Base-by-base conservation (phyloP, 768 basidiomycete genomes). In the Tubosaeta brunneosetosa region DNA sequence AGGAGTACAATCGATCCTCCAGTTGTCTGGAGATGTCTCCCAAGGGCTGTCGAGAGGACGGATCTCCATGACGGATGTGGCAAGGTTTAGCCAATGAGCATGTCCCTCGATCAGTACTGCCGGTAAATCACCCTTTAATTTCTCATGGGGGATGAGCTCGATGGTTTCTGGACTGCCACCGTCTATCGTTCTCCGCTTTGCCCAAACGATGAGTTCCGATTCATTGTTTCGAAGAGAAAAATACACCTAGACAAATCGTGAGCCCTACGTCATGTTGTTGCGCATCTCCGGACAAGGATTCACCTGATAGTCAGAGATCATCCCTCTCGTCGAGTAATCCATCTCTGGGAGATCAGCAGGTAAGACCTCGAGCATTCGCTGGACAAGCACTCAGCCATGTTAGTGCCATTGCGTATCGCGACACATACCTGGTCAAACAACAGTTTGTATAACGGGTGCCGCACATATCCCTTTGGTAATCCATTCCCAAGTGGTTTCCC, bases 31-130 rank as follows among this genome's bases (percentile, higher is more conserved):
- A 0, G 65, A 70, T 6, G 41, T 3, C n/a, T 55, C 25, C 71
- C 71, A 71, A 1, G 57, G 31, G 12, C 8, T 42, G 4, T 63
- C 49, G 1, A 63, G 53, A 9, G 66, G 64, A 2, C 68, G 65
- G 4, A 71, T 57, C 32, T 71, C 71, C 7, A 71, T 53, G 40
- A 43, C 17, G n/a, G 49, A 49, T 0, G 53, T 60, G 4, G 55
- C 40, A 10, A 68, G 48, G n/a, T 67, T 55, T 13, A 72, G 34
- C 71, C 71, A 72, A 47, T 70, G 71, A n/a, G 43, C 57, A 29
- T 65, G 57, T 0, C 45, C 55, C 5, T 56, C 47, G 0, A 72
- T 51, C 36, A 71, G 38, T 0, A 56, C 51, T 0, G 14, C 32
- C 0, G 70, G 70, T 11, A 71, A 13, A 47, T 73, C 71, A 3